Percentiles rank a stretch among this genome's conserved stretches.
phyloP scores from a whole-genome alignment of 2,329 filamentous ascomycete species.

The Paraphaeosphaeria sporulosa region DNA sequence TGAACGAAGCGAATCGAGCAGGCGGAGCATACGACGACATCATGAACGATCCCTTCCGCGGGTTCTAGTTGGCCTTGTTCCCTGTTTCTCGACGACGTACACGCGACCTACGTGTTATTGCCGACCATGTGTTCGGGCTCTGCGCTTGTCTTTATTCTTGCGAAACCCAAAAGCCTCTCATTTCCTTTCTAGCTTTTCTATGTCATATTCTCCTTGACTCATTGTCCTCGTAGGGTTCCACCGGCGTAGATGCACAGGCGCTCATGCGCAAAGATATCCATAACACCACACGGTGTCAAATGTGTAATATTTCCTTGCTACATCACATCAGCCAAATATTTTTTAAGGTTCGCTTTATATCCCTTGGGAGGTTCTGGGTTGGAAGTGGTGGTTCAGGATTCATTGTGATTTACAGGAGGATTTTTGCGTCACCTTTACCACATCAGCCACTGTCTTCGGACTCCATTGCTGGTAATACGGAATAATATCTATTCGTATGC shows the following conservation, averaged over 20 bases:
- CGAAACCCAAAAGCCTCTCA: neutral
- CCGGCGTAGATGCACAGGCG: conserved; percentile 16
- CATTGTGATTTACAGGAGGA: neutral
- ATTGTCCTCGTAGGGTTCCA: neutral
- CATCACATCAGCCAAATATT: conserved; percentile 1
- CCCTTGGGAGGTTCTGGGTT: neutral
- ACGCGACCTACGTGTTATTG: conserved; percentile 13
- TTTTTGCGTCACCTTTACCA: neutral
- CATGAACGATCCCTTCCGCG: conserved; percentile 44
- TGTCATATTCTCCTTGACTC: neutral
- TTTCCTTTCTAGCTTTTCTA: neutral
- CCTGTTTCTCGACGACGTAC: conserved; percentile 13
- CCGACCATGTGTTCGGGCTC: conserved; percentile 6
- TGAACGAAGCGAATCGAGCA: conserved; percentile 37
- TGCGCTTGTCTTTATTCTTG: neutral
- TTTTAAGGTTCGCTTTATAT: conserved; percentile 6
- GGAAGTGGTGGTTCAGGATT: neutral
- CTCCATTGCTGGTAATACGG: neutral
- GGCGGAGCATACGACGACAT: conserved; percentile 45
- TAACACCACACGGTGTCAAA: conserved; percentile 1
- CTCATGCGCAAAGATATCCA: conserved; percentile 17
- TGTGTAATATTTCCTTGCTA: conserved; percentile 11
- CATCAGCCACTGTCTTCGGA: neutral
- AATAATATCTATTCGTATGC: neutral
- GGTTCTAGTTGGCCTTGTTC: conserved; percentile 34